Evolutionary conservation across 805 yeast genomes (phyloP).

Genomic region (Lipomyces chichibuensis): DNA sequence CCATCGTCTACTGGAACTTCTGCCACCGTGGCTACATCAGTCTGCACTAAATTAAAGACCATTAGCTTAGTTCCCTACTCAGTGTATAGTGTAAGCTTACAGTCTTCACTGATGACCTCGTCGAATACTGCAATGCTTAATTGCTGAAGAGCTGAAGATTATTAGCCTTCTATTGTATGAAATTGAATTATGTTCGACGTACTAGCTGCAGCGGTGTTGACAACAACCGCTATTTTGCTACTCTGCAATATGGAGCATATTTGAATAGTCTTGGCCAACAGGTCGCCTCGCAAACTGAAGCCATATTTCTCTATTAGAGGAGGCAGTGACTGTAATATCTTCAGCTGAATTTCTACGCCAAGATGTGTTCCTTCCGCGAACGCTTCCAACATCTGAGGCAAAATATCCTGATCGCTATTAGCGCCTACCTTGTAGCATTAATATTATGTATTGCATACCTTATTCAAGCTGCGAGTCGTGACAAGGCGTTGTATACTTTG

Average conservation of each 20-base stretch:
- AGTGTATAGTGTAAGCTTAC: conserved; percentile 2
- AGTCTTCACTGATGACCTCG: conserved; percentile 45
- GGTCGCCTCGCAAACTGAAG: conserved; percentile 55
- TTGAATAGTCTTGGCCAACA: conserved; percentile 60
- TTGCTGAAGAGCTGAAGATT: conserved; percentile 67
- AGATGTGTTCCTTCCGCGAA: conserved; percentile 72
- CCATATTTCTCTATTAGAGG: conserved; percentile 68
- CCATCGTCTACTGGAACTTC: conserved; percentile 39
- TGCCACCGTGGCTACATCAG: conserved; percentile 17
- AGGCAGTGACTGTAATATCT: conserved; percentile 82
- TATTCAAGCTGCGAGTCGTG: conserved; percentile 57
- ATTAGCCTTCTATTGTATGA: neutral
- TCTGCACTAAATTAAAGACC: neutral
- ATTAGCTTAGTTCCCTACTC: neutral
- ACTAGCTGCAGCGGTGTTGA: conserved; percentile 87
- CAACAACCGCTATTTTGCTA: conserved; percentile 73
- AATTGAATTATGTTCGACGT: conserved; percentile 6
- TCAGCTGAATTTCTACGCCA: conserved; percentile 81
- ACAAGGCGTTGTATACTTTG: conserved; percentile 70
- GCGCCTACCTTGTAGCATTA: neutral
- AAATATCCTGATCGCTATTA: conserved; percentile 16
- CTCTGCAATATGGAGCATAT: conserved; percentile 75
- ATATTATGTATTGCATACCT: conserved; percentile 43
- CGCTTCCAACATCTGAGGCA: conserved; percentile 63
- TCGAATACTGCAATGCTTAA: conserved; percentile 79